Conservation (phyloP, 2,329 filamentous ascomycete genomes). For the Aplosporella prunicola region DNA sequence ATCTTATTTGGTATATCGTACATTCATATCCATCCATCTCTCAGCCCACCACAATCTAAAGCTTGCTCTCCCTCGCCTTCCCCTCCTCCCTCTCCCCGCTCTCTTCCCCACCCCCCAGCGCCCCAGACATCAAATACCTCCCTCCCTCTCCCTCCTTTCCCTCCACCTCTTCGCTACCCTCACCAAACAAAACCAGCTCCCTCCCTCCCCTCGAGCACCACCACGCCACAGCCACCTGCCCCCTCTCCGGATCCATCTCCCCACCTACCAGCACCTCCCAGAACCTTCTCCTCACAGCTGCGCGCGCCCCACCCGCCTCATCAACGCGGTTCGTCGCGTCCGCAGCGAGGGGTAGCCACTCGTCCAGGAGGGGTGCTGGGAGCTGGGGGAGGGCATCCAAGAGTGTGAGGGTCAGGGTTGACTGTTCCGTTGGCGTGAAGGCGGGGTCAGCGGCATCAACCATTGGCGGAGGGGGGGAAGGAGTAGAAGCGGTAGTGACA, state of each 20-base stretch:
- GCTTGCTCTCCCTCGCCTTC: constrained; percentile 34
- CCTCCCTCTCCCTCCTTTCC: constrained; percentile 19
- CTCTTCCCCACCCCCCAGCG: constrained; percentile 22
- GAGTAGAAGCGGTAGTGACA: constrained; percentile 27
- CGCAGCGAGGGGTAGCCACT: constrained; percentile 70
- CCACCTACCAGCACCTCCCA: constrained; percentile 72
- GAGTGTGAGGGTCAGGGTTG: constrained; percentile 64
- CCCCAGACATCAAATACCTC: constrained; percentile 47
- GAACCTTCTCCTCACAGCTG: constrained; percentile 60
- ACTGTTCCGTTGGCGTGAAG: constrained; percentile 59
- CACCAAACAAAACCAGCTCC: constrained; percentile 45
- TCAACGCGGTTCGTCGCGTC: constrained; percentile 50
- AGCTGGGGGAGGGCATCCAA: constrained; percentile 71
- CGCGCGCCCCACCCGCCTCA: constrained; percentile 56
- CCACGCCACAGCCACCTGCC: constrained; percentile 72
- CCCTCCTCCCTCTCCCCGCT: constrained; percentile 17
- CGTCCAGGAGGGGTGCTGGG: constrained; percentile 58
- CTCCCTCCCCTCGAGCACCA: constrained; percentile 62
- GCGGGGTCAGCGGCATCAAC: constrained; percentile 19
- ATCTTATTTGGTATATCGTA: no score
- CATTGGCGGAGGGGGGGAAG: constrained; percentile 24
- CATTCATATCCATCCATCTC: no score
- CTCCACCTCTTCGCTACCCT: constrained; percentile 38
- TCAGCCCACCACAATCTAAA: no score
- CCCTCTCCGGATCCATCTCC: constrained; percentile 81